Evolutionary conservation across 768 basidiomycete species (phyloP), one percentile per base, ranked within the genome.

Genomic region (Pisolithus marmoratus): DNA sequence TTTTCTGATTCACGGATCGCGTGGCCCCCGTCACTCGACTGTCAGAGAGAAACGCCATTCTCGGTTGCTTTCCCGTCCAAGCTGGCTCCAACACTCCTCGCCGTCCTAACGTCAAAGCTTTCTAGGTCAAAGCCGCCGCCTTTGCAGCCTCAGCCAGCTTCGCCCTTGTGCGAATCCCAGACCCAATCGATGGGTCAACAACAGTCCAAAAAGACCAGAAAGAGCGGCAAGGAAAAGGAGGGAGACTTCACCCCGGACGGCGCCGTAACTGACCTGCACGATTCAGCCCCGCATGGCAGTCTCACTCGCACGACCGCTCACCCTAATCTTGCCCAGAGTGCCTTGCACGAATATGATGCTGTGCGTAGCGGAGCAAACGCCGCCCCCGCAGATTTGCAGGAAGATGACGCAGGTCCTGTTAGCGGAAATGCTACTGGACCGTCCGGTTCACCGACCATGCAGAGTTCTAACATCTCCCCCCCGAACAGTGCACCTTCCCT

Each of bases 61-160:
- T 38, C 37, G 29, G 46, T 22, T 50, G 34, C 40, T 20, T 23
- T 54, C n/a, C 36, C 54, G 48, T 54, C 48, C 74, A 88, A 78
- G 67, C 87, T 90, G 88, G 88, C 88, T 73, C 87, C 87, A 44
- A 84, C 87, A 63, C 78, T 90, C 45, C 75, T 90, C 65, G 85
- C 87, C 63, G 85, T 82, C 40, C 79, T 90, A 56, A 77, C 85
- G 55, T 83, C 82, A 55, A 77, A 85, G 69, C 75, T 87, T 34
- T 79, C 83, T 59, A 84, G 80, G 78, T 80, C 82, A 61, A 76
- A 88, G 73, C 75, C 83, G 37, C 83, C 85, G 64, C 88, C 87
- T 51, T 83, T 85, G 36, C 80, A 81, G 67, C 85, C 87, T 43
- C 80, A 81, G 66, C 82, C 83, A 56, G 72, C 74, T 58, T 72